Conservation (phyloP, 345 rosid genomes). For the Moringa oleifera region DNA sequence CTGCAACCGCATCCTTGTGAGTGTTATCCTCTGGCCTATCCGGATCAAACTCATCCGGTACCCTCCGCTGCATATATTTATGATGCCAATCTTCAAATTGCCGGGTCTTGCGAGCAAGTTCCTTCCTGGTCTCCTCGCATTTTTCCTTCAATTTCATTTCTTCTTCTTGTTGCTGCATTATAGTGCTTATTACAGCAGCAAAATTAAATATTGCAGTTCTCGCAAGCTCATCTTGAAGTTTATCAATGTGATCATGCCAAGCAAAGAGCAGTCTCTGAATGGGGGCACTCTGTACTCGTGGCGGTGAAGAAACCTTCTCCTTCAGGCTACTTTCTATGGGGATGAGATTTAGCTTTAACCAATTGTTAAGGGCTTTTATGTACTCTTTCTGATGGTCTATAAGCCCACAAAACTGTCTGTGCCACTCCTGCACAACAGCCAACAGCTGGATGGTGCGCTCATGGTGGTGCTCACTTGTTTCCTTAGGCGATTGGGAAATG, state of each 20-base stretch:
- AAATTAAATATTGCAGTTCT: conserved; percentile 58
- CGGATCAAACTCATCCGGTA: conserved; percentile 44
- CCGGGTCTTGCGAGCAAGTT: conserved; percentile 42
- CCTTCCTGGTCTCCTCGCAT: conserved; percentile 59
- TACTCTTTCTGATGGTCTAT: conserved; percentile 69
- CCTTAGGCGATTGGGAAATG: conserved; percentile 45
- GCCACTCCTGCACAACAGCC: conserved; percentile 76
- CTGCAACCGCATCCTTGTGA: conserved; percentile 38
- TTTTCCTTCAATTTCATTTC: conserved; percentile 52
- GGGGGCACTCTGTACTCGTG: conserved; percentile 56
- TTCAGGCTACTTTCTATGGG: conserved; percentile 84
- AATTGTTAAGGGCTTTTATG: conserved; percentile 50
- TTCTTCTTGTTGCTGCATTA: conserved; percentile 55
- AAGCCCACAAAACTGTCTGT: conserved; percentile 57
- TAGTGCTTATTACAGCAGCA: conserved; percentile 55
- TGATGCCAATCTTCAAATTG: conserved; percentile 65
- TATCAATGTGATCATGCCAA: conserved; percentile 60
- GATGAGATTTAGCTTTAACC: conserved; percentile 77
- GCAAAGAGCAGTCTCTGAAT: conserved; percentile 53
- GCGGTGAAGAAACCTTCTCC: conserved; percentile 93
- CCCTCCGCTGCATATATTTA: conserved; percentile 43
- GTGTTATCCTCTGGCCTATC: conserved; percentile 33
- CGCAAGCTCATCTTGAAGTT: conserved; percentile 64
- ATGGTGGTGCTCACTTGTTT: conserved; percentile 72
- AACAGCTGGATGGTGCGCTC: conserved; percentile 65